phyloP scores from a whole-genome alignment of 1,284 basidiomycete genomes.

The Sporisorium graminicola region DNA sequence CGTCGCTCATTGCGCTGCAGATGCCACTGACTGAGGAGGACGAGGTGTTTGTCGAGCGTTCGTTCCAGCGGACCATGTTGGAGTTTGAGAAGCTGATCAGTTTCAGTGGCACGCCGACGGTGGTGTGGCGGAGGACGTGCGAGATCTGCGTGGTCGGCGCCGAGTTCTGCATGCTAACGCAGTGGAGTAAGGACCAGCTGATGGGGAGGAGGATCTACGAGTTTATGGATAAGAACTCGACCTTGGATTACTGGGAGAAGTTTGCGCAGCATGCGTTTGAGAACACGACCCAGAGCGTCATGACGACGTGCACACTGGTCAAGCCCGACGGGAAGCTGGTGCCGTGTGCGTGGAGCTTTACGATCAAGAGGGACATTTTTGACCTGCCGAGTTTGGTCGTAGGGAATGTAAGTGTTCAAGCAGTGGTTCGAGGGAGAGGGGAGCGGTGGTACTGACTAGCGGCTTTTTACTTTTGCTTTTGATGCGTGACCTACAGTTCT shows the following conservation, averaged over 20 bases:
- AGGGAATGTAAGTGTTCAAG: slow-evolving; percentile 35
- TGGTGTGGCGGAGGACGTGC: slow-evolving; percentile 97
- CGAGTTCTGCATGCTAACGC: slow-evolving; percentile 92
- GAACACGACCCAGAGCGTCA: slow-evolving; percentile 66
- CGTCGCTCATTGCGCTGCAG: slow-evolving; percentile 93
- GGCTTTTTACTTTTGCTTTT: neutral
- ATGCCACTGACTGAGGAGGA: slow-evolving; percentile 66
- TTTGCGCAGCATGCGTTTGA: slow-evolving; percentile 69
- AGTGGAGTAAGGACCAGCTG: slow-evolving; percentile 65
- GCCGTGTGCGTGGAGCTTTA: slow-evolving; percentile 67
- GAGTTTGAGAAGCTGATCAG: slow-evolving; percentile 97
- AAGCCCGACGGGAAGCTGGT: slow-evolving; percentile 62
- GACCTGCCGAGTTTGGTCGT: slow-evolving; percentile 64
- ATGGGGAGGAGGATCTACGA: slow-evolving; percentile 67
- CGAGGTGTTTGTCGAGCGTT: slow-evolving; percentile 85
- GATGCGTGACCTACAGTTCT: slow-evolving; percentile 1
- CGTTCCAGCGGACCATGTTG: slow-evolving; percentile 91
- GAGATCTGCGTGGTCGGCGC: slow-evolving; percentile 96
- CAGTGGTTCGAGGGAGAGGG: neutral
- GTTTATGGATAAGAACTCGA: slow-evolving; percentile 67
- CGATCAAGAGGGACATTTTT: slow-evolving; percentile 69
- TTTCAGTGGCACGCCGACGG: slow-evolving; percentile 97
- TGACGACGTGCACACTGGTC: slow-evolving; percentile 63
- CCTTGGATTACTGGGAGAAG: slow-evolving; percentile 68
- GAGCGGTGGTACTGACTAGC: neutral